A percentile compares a stretch with the other conserved stretches of the same genome.
Conservation (phyloP, 768 basidiomycete genomes). For the Tricholoma bakamatsutake region DNA sequence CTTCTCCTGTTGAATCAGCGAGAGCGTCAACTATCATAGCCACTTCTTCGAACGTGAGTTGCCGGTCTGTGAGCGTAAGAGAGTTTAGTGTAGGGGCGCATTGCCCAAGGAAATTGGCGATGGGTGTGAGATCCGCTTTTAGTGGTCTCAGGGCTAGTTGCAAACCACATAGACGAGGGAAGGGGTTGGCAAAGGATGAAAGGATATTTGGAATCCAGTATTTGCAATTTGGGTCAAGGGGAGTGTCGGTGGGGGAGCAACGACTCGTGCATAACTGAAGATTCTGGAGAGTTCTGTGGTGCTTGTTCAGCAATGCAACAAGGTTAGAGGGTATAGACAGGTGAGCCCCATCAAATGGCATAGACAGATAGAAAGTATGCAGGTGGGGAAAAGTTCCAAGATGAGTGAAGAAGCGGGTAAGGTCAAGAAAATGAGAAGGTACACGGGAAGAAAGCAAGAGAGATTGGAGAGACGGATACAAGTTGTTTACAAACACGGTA, state of each 20-base stretch:
- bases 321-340: constrained; percentile 29
- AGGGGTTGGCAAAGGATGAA: constrained; percentile 20
- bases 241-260: constrained; percentile 15
- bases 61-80: constrained; percentile 33
- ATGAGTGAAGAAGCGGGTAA: constrained; percentile 30
- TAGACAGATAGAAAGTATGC: constrained; percentile 31
- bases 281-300: constrained; percentile 27
- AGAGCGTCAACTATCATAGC: constrained; percentile 21
- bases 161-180: constrained; percentile 27
- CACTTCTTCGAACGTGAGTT: constrained; percentile 26
- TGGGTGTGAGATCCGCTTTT: constrained; percentile 21
- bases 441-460: constrained; percentile 31
- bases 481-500: constrained; percentile 39
- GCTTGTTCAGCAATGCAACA: constrained; percentile 29
- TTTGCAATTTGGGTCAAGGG: constrained; percentile 22
- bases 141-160: constrained; percentile 36
- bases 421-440: constrained; percentile 32
- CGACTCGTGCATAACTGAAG: constrained; percentile 30
- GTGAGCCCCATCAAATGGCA: constrained; percentile 40
- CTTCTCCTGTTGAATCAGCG: not conserved
- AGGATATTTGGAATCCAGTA: constrained; percentile 39
- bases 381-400: constrained; percentile 36
- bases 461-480: constrained; percentile 30
- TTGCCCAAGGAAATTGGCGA: constrained; percentile 24
- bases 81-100: constrained; percentile 25